Evolutionary conservation across 208 protist genomes (phyloP).

Genomic region (Acanthamoeba royreba): DNA sequence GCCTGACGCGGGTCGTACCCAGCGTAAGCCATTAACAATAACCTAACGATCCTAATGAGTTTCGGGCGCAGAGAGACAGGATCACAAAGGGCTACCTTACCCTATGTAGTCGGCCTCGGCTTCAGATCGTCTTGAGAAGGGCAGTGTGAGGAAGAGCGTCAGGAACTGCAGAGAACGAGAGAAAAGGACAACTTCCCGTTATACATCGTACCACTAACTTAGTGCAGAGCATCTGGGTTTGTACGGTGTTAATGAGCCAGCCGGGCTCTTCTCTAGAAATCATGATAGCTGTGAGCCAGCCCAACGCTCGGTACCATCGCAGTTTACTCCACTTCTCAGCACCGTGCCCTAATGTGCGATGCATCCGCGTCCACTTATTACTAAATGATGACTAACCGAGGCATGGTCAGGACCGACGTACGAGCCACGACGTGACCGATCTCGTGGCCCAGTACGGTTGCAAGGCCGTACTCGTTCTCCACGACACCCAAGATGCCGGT

Average conservation of each 20-base stretch:
- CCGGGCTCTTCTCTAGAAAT: slow-evolving; percentile 6
- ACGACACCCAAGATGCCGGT: slow-evolving; percentile 9
- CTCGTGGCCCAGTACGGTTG: slow-evolving; percentile 20
- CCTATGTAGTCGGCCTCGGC: slow-evolving; percentile 42
- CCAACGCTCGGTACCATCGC: background rate
- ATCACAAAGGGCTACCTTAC: background rate
- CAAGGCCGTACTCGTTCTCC: slow-evolving; percentile 8
- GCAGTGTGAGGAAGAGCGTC: slow-evolving; percentile 11
- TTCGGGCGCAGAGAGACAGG: background rate
- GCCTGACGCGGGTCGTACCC: background rate
- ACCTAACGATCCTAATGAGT: background rate
- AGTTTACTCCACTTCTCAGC: slow-evolving; percentile 40
- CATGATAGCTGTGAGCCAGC: background rate
- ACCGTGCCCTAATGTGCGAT: slow-evolving; percentile 3
- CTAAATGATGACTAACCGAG: background rate
- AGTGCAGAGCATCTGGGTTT: background rate
- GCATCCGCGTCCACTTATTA: background rate
- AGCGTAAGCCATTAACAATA: slow-evolving; percentile 10
- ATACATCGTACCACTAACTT: background rate
- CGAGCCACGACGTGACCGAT: slow-evolving; percentile 29
- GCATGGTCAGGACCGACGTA: background rate
- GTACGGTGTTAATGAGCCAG: background rate
- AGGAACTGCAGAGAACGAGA: no score
- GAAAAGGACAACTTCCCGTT: no score
- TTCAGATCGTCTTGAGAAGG: background rate